Base-by-base conservation (phyloP, 495 filamentous ascomycete species). In the Cercophora scortea region DNA sequence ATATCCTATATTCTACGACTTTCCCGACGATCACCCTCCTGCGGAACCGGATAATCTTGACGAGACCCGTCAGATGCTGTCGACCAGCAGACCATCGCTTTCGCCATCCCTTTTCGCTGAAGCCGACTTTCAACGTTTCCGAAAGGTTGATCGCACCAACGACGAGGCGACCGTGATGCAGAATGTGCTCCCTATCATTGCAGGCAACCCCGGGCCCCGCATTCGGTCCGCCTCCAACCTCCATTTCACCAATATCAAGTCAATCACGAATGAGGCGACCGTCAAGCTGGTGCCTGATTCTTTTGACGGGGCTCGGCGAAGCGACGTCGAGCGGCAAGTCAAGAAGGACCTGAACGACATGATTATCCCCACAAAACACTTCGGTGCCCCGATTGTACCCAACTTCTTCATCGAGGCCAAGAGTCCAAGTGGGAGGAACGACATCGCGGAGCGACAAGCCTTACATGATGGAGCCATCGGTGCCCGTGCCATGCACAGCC, bases 381-480 rank as follows among this genome's bases (percentile, higher is more conserved):
- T 50, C 42, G 46, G 64, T 19, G 50, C 58, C 38, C 74, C 68
- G 2, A 56, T 70, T 6, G 61, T 58, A 19, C 73, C 76, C 4
- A 79, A 80, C 51, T 64, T 68, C 49, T 62, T 64, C 57, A 47
- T 72, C 3, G 67, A 72, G 42, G 67, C 49, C 8, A 77, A 77
- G 53, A 62, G 61, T 2, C 62, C 65, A 0, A 51, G 46, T n/a
- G 75, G 72, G 33, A 47, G 47, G 11, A 9, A 53, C 10, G 60
- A 52, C 9, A 71, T 72, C 12, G 64, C 60, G 45, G 32, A 16
- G 51, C 62, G 67, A 35, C 72, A 79, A 55, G 71, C 70, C 39
- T 62, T 51, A 39, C 65, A 72, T 56, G 61, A 73, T 51, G 72
- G 74, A 16, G 74, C 73, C 8, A 45, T 71, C n/a, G 75, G 74